These are phyloP conservation scores for Knoxdaviesia proteae DNA, from an alignment of 2,329 filamentous ascomycete species.

Conservation along the genomic window DNA sequence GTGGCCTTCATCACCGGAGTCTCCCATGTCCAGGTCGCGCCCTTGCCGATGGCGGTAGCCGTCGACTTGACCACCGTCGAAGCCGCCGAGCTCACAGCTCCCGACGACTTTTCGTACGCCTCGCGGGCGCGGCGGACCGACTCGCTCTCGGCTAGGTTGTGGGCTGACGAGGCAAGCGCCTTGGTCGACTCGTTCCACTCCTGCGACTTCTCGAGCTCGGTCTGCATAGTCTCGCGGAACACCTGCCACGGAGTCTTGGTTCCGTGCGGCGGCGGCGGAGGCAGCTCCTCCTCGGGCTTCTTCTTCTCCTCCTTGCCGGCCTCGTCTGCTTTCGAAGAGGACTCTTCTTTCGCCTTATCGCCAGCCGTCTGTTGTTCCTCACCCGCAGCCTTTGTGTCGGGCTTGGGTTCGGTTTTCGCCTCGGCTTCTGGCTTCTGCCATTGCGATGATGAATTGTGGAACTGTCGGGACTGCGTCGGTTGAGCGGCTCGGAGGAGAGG, in stretches of 20 bases:
- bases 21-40: slow-evolving; percentile 94
- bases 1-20: slow-evolving; percentile 83
- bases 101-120: slow-evolving; percentile 72
- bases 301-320: slow-evolving; percentile 28
- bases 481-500: slow-evolving; percentile 14
- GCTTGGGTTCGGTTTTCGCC: slow-evolving; percentile 17
- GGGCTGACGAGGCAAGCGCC: slow-evolving; percentile 68
- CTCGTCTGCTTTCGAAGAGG: slow-evolving; percentile 20
- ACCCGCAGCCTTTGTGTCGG: slow-evolving; percentile 8
- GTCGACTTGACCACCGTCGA: slow-evolving; percentile 68
- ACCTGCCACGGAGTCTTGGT: slow-evolving; percentile 99
- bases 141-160: slow-evolving; percentile 86
- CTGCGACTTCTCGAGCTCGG: slow-evolving; percentile 88
- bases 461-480: slow-evolving; percentile 12
- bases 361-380: slow-evolving; percentile 12
- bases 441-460: slow-evolving; percentile 16
- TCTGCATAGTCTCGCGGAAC: slow-evolving; percentile 87
- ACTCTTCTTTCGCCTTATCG: slow-evolving; percentile 22
- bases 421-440: slow-evolving; percentile 12
- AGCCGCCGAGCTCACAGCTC: slow-evolving; percentile 60
- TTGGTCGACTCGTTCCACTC: slow-evolving; percentile 99
- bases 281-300: slow-evolving; percentile 44
- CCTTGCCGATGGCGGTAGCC: slow-evolving; percentile 69
- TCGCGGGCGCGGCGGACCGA: slow-evolving; percentile 68
- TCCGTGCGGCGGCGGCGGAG: slow-evolving; percentile 86